Evolutionary conservation across 2,329 filamentous ascomycete genomes (phyloP).

Genomic region (Zymoseptoria ardabiliae): DNA sequence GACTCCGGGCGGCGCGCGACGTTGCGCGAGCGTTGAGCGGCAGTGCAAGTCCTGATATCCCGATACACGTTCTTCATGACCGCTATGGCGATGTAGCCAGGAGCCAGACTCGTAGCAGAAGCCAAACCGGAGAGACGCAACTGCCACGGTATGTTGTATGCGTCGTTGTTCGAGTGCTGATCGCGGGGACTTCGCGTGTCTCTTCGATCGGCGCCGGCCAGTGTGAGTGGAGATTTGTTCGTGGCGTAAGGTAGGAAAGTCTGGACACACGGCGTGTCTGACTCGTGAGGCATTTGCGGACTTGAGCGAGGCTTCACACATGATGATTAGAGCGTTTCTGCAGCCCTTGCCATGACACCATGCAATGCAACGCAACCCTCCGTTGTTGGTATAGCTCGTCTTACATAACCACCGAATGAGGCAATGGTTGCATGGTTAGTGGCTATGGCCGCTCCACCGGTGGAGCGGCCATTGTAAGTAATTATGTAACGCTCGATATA

Average conservation of each 20-base stretch:
- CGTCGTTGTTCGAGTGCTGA: background rate
- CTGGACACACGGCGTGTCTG: no score
- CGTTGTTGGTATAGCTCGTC: no score
- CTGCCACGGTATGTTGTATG: background rate
- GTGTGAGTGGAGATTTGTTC: background rate
- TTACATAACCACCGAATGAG: no score
- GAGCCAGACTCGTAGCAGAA: background rate
- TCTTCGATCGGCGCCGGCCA: background rate
- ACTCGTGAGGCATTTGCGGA: background rate
- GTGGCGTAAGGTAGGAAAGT: background rate
- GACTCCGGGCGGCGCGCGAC: background rate
- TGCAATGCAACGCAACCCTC: no score
- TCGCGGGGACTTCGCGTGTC: background rate
- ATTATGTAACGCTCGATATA: no score
- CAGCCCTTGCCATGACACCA: no score
- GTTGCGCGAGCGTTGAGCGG: background rate
- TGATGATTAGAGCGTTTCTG: no score
- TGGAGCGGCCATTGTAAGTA: no score
- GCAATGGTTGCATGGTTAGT: no score
- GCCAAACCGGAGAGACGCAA: background rate
- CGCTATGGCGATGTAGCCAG: background rate
- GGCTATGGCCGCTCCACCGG: no score
- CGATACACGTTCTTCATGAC: background rate
- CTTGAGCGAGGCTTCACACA: background rate
- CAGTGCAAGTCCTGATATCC: background rate